phyloP scores from a whole-genome alignment of 2,329 filamentous ascomycete genomes.

The Tothia fuscella region DNA sequence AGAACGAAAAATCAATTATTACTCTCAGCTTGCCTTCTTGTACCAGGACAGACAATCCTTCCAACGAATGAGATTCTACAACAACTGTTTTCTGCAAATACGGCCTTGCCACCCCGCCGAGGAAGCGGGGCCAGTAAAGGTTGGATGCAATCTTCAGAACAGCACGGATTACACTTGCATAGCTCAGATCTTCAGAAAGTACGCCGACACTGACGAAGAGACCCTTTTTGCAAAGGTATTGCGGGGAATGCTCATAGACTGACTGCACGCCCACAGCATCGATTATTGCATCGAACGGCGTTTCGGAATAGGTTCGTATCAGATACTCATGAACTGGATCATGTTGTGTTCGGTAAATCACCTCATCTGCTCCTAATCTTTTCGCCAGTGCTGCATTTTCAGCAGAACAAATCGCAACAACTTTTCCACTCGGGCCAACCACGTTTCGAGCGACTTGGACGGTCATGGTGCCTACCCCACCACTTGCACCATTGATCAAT shows the following conservation, averaged over 20 bases:
- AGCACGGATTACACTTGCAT: constrained; percentile 22
- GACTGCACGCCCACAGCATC: constrained; percentile 35
- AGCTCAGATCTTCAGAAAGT: too few relatives aligned
- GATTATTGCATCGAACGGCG: constrained; percentile 32
- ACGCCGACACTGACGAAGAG: constrained; percentile 28
- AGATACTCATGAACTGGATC: constrained; percentile 25
- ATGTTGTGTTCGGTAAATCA: constrained; percentile 21
- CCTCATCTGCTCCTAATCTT: constrained; percentile 34
- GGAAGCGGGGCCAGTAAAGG: constrained; percentile 17
- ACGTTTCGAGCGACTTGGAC: constrained; percentile 33
- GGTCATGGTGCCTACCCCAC: constrained; percentile 36
- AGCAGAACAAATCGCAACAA: constrained; percentile 36
- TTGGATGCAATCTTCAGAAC: constrained; percentile 20
- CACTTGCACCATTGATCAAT: constrained; percentile 40
- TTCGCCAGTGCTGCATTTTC: constrained; percentile 32
- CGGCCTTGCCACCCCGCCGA: constrained; percentile 28
- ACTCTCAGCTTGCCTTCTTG: constrained; percentile 20
- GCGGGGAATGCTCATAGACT: constrained; percentile 28
- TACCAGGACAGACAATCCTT: constrained; percentile 24
- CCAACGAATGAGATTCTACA: constrained; percentile 6
- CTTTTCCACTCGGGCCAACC: constrained; percentile 24
- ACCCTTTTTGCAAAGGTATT: constrained; percentile 29
- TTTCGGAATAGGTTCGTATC: constrained; percentile 19
- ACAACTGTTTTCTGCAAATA: constrained; percentile 17
- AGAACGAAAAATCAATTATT: constrained; percentile 27